Evolutionary conservation across 2,329 filamentous ascomycete genomes (phyloP).

Genomic region (Aspergillus fructus): DNA sequence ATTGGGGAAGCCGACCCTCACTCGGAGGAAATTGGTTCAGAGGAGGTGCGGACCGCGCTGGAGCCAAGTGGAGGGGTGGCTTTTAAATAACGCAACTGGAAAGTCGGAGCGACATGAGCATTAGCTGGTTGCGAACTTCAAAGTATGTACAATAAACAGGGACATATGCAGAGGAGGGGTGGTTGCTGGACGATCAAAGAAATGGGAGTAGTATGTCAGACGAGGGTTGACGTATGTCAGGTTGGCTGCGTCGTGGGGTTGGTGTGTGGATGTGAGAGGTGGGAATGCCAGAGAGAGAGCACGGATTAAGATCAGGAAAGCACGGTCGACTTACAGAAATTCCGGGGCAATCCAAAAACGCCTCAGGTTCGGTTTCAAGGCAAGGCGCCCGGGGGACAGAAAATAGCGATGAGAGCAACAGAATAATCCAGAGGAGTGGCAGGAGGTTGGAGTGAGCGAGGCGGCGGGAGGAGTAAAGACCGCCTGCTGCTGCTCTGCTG

Average conservation of each 20-base stretch:
- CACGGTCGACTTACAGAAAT: conserved; percentile 15
- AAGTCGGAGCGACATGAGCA: conserved; percentile 16
- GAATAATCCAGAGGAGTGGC: conserved; percentile 4
- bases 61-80: conserved; percentile 11
- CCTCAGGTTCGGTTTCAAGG: conserved; percentile 1
- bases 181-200: conserved; percentile 15
- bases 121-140: conserved; percentile 21
- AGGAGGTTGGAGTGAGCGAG: conserved; percentile 9
- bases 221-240: conserved; percentile 26
- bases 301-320: neutral
- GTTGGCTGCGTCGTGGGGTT: conserved; percentile 26
- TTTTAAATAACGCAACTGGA: conserved; percentile 2
- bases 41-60: conserved; percentile 7
- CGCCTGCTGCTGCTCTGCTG: conserved; percentile 22
- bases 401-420: neutral
- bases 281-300: conserved; percentile 5
- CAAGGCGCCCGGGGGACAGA: conserved; percentile 16
- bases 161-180: conserved; percentile 13
- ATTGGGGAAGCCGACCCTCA: conserved; percentile 52
- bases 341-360: neutral
- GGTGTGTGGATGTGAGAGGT: conserved; percentile 18
- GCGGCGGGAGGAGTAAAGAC: conserved; percentile 14
- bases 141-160: conserved; percentile 22
- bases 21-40: conserved; percentile 18
- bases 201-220: conserved; percentile 30